A percentile compares a stretch with the other conserved stretches of the same genome.
These are phyloP conservation scores for Coffea canephora DNA, from an alignment of 257 asterid genomes.

Conservation along the genomic window DNA sequence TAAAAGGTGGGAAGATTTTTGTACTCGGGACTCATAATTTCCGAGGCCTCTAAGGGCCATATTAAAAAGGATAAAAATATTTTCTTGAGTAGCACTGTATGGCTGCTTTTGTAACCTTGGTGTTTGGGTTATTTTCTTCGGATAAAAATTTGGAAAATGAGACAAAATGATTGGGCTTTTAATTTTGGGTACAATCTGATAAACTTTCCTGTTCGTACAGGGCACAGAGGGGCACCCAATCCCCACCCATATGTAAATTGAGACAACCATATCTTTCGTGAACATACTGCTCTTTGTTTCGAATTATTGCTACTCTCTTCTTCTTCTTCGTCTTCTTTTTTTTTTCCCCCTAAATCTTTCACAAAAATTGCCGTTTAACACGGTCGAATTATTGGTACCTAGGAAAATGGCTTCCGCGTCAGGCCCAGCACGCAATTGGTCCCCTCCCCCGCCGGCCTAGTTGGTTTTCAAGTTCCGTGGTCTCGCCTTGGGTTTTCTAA, in stretches of 20 bases:
- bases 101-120: no score
- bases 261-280: background rate
- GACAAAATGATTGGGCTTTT: no score
- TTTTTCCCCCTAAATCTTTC: background rate
- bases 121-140: no score
- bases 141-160: no score
- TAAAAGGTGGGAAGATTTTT: no score
- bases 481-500: background rate
- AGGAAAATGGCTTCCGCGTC: background rate
- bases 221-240: background rate
- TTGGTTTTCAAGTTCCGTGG: background rate
- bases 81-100: no score
- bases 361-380: no score
- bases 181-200: background rate
- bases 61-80: no score
- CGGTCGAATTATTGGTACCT: background rate
- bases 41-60: no score
- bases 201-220: background rate
- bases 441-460: background rate
- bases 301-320: constrained; percentile 1
- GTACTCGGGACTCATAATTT: no score
- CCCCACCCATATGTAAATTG: background rate
- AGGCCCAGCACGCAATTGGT: background rate
- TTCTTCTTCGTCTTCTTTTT: background rate
- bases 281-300: background rate